Conservation (phyloP, 805 yeast genomes). For the Teunomyces panamensis region DNA sequence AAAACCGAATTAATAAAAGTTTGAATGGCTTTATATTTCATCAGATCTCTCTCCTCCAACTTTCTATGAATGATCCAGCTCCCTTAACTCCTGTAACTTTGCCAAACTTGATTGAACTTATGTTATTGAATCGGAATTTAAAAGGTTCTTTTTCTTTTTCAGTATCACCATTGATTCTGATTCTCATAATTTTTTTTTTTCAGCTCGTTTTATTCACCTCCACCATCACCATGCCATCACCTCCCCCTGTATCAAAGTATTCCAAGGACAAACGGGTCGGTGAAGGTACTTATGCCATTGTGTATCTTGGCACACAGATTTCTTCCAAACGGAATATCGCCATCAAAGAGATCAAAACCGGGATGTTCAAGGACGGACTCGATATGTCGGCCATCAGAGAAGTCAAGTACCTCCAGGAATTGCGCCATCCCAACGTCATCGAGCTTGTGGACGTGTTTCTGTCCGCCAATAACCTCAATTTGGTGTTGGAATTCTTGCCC, state of each 20-base stretch:
- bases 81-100: too few relatives aligned
- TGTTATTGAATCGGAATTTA: too few relatives aligned
- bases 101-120: too few relatives aligned
- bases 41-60: too few relatives aligned
- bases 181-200: background rate
- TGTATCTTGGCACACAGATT: slow-evolving; percentile 72
- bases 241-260: slow-evolving; percentile 17
- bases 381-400: slow-evolving; percentile 98
- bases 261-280: slow-evolving; percentile 83
- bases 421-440: slow-evolving; percentile 73
- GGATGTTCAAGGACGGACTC: slow-evolving; percentile 90
- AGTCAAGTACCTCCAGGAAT: slow-evolving; percentile 81
- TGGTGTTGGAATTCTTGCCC: slow-evolving; percentile 92
- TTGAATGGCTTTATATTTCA: too few relatives aligned
- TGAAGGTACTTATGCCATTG: slow-evolving; percentile 99
- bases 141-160: too few relatives aligned
- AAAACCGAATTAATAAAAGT: too few relatives aligned
- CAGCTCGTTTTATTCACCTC: background rate
- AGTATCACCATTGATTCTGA: too few relatives aligned
- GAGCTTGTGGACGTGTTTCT: slow-evolving; percentile 87
- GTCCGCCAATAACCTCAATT: slow-evolving; percentile 59
- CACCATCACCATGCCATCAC: background rate
- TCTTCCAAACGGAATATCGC: slow-evolving; percentile 66
- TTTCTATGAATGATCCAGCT: too few relatives aligned
- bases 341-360: slow-evolving; percentile 92